These are phyloP conservation scores for Leishmania braziliensis DNA, from an alignment of 208 protist genomes.

Conservation along the genomic window DNA sequence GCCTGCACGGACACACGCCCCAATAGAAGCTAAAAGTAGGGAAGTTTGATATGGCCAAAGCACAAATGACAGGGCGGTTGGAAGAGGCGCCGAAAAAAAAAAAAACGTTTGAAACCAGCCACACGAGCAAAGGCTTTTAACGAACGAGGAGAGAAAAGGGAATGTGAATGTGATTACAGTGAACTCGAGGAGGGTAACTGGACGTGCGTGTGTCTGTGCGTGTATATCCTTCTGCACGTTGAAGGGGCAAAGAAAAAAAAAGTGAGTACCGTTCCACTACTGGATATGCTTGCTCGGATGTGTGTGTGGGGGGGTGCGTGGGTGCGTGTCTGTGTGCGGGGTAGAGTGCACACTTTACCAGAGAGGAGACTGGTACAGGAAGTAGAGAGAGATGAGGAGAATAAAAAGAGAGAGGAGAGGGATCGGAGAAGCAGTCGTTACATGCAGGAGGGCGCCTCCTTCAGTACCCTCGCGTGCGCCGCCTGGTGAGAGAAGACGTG, in stretches of 20 bases:
- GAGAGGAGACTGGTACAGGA: not conserved
- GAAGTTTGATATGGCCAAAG: not conserved
- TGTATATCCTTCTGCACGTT: not conserved
- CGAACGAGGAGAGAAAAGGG: not conserved
- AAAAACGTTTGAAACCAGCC: not conserved
- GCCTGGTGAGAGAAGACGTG: not conserved
- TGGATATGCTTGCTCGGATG: not conserved
- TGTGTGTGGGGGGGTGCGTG: too few species aligned
- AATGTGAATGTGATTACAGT: not conserved
- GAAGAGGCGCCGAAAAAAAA: not conserved
- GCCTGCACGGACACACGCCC: not conserved
- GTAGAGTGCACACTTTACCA: not conserved
- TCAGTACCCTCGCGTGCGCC: not conserved
- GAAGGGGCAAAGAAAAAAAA: not conserved
- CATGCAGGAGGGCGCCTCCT: not conserved
- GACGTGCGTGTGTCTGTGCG: not conserved
- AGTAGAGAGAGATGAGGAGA: not conserved
- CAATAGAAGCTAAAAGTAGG: not conserved
- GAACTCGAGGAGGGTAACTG: not conserved
- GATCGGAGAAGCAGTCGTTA: not conserved
- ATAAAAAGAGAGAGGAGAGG: not conserved
- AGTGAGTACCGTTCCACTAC: not conserved
- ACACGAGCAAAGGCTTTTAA: not conserved
- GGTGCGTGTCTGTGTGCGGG: not conserved
- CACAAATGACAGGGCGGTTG: not conserved